phyloP scores from a whole-genome alignment of 2,329 filamentous ascomycete species.

The Aspergillus luchuensis region DNA sequence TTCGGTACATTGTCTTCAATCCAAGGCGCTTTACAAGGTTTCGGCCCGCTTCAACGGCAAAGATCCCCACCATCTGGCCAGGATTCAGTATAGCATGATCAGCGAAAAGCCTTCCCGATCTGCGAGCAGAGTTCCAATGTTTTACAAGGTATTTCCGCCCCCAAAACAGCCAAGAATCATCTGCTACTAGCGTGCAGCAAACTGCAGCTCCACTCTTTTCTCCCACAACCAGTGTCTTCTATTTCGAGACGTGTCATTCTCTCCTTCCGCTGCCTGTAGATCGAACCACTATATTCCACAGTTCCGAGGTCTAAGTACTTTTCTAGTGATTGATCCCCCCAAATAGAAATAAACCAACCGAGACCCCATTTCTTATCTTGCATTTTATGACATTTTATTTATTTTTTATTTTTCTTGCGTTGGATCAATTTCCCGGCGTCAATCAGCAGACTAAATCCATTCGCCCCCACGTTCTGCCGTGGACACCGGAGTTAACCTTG shows the following conservation, averaged over 20 bases:
- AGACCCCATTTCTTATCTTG: too few species aligned
- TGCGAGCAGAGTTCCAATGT: too few species aligned
- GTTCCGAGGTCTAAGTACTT: neutral
- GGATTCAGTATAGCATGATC: too few species aligned
- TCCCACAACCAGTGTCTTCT: neutral
- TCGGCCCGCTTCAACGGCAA: conserved; percentile 10
- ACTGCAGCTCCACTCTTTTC: neutral
- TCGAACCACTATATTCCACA: neutral
- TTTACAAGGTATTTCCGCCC: neutral
- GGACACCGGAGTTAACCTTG: neutral
- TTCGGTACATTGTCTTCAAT: neutral
- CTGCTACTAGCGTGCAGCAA: neutral
- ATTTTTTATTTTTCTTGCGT: neutral
- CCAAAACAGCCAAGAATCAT: neutral
- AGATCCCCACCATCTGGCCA: conserved; percentile 1
- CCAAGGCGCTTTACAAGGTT: neutral
- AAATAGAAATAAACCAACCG: too few species aligned
- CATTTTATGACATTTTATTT: neutral
- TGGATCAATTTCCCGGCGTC: neutral
- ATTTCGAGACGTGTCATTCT: neutral
- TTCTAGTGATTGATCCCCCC: too few species aligned
- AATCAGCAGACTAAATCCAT: neutral
- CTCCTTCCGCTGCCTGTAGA: neutral
- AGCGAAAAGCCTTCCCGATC: too few species aligned
- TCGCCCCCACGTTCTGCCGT: neutral